phyloP scores from a whole-genome alignment of 345 rosid species.

The Diplotaxis tenuifolia region DNA sequence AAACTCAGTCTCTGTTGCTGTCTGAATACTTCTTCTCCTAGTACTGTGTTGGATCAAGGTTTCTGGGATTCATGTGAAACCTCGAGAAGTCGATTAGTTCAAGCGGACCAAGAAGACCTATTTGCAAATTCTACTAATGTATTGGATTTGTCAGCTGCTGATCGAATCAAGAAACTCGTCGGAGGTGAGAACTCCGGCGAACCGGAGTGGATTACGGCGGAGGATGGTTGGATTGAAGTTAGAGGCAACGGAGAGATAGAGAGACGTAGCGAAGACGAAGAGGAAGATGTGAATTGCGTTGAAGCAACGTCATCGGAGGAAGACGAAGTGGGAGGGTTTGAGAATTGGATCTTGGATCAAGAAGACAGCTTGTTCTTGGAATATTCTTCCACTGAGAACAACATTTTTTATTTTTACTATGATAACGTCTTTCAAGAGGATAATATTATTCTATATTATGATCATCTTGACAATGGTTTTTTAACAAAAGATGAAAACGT shows the following conservation, averaged over 20 bases:
- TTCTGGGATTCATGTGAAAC: constrained; percentile 65
- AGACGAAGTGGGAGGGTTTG: constrained; percentile 34
- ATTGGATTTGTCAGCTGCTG: constrained; percentile 18
- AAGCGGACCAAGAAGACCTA: no score
- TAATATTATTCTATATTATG: background rate
- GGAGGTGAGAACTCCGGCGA: constrained; percentile 21
- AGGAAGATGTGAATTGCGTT: constrained; percentile 19
- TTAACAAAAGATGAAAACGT: background rate
- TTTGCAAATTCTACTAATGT: constrained; percentile 4
- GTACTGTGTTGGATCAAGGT: constrained; percentile 65
- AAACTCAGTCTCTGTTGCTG: background rate
- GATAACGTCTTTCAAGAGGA: constrained; percentile 9
- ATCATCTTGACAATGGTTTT: background rate
- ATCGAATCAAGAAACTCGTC: constrained; percentile 52
- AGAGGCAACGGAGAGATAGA: constrained; percentile 48
- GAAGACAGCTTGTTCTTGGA: constrained; percentile 43
- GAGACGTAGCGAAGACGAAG: constrained; percentile 33
- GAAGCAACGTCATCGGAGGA: constrained; percentile 39
- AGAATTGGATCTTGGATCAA: constrained; percentile 39
- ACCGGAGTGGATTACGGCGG: constrained; percentile 38
- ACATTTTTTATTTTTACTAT: constrained; percentile 18
- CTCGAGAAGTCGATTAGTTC: constrained; percentile 31
- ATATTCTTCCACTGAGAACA: constrained; percentile 31
- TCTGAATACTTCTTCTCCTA: constrained; percentile 51
- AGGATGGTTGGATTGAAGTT: constrained; percentile 65